Evolutionary conservation across 345 rosid species (phyloP).

Genomic region (Anastatica hierochuntica): DNA sequence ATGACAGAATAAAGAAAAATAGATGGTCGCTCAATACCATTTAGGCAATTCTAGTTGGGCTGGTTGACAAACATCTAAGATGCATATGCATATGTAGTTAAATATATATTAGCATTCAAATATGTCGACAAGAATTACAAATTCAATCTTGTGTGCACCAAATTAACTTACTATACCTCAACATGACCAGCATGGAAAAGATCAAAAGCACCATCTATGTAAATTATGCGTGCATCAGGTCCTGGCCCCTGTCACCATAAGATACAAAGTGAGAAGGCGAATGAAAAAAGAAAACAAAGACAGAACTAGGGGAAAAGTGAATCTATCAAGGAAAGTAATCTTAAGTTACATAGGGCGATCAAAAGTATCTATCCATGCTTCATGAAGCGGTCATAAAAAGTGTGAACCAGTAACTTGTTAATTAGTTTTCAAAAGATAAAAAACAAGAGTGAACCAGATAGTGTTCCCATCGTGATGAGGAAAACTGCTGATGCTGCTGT

Average conservation of each 20-base stretch:
- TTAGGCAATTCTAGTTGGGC: not conserved
- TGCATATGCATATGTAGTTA: not conserved
- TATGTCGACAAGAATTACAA: not conserved
- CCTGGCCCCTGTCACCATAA: slow-evolving; percentile 60
- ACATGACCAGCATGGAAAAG: slow-evolving; percentile 99
- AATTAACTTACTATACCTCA: slow-evolving; percentile 43
- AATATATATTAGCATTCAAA: not conserved
- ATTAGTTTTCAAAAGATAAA: not conserved
- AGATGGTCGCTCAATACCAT: not conserved
- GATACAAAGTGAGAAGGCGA: not conserved
- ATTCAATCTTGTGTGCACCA: slow-evolving; percentile 4
- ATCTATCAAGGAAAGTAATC: not conserved
- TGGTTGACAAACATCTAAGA: not conserved
- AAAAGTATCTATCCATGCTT: slow-evolving; percentile 6
- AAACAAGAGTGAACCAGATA: too few relatives aligned
- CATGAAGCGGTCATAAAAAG: too few relatives aligned
- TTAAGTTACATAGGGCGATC: not conserved
- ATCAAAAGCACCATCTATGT: slow-evolving; percentile 97
- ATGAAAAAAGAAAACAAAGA: not conserved
- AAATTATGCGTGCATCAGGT: slow-evolving; percentile 72
- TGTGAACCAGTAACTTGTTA: slow-evolving; percentile 2
- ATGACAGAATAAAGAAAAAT: not conserved
- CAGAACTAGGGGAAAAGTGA: not conserved
- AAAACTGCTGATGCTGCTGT: not conserved
- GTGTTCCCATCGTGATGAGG: too few relatives aligned